Evolutionary conservation across 2,329 filamentous ascomycete species (phyloP).

Genomic region (Colletotrichum orbiculare): DNA sequence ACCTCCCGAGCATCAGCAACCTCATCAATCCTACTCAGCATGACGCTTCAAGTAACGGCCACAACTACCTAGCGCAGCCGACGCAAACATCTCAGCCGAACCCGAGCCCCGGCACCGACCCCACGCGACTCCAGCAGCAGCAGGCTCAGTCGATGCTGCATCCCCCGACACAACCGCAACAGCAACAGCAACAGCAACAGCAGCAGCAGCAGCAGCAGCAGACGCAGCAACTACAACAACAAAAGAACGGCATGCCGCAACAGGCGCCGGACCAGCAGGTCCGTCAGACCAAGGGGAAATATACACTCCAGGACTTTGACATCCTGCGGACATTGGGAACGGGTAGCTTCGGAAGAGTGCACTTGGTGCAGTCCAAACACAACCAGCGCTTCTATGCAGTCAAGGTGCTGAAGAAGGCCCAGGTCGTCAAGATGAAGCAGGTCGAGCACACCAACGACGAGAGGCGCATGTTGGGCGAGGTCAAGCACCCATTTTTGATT

Average conservation of each 20-base stretch:
- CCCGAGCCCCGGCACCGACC: slow-evolving; percentile 52
- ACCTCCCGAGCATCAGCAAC: slow-evolving; percentile 84
- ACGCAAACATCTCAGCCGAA: slow-evolving; percentile 43
- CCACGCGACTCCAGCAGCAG: slow-evolving; percentile 50
- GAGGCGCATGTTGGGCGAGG: slow-evolving; percentile 92
- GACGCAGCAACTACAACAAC: slow-evolving; percentile 69
- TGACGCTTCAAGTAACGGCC: slow-evolving; percentile 45
- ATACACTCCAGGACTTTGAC: slow-evolving; percentile 89
- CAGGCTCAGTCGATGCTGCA: slow-evolving; percentile 47
- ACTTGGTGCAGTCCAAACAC: slow-evolving; percentile 96
- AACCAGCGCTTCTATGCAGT: slow-evolving; percentile 98
- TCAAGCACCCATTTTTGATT: slow-evolving; percentile 97
- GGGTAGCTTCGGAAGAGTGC: slow-evolving; percentile 95
- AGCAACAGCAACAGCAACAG: slow-evolving; percentile 38
- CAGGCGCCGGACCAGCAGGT: slow-evolving; percentile 47
- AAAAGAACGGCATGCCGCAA: slow-evolving; percentile 46
- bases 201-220: slow-evolving; percentile 51
- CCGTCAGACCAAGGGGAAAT: slow-evolving; percentile 94
- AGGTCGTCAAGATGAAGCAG: slow-evolving; percentile 99
- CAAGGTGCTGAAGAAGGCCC: slow-evolving; percentile 97
- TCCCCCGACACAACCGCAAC: slow-evolving; percentile 37
- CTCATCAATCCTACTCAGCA: slow-evolving; percentile 76
- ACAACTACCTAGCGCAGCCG: slow-evolving; percentile 39
- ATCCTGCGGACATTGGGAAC: slow-evolving; percentile 93
- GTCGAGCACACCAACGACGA: slow-evolving; percentile 99